Evolutionary conservation across 2,329 filamentous ascomycete genomes (phyloP).

Genomic region (Dryadomyces sulphureus): DNA sequence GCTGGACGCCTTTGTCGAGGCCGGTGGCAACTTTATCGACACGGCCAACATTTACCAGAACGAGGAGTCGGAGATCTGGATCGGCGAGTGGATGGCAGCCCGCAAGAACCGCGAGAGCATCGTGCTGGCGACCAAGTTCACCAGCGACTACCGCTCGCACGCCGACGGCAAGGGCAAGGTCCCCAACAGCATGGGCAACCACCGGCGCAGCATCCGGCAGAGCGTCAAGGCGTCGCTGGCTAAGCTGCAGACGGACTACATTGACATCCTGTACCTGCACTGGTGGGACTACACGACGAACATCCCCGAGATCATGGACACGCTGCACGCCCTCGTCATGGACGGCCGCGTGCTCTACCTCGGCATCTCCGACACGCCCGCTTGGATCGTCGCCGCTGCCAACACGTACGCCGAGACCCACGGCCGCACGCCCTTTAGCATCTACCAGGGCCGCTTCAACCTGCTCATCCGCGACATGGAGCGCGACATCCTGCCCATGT

Average conservation of each 20-base stretch:
- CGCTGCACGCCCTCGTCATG: slow-evolving; percentile 24
- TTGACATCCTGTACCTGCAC: slow-evolving; percentile 30
- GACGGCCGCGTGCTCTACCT: slow-evolving; percentile 27
- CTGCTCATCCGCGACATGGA: slow-evolving; percentile 19
- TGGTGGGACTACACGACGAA: slow-evolving; percentile 28
- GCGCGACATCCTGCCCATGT: slow-evolving; percentile 28
- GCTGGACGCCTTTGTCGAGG: slow-evolving; percentile 13
- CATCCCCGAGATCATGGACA: slow-evolving; percentile 27
- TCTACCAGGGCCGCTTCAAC: slow-evolving; percentile 26
- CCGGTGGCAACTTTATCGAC: slow-evolving; percentile 56
- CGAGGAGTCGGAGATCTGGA: slow-evolving; percentile 39
- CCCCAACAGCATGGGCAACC: slow-evolving; percentile 29
- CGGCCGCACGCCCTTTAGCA: slow-evolving; percentile 21
- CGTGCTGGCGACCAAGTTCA: slow-evolving; percentile 41
- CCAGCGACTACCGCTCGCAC: slow-evolving; percentile 27
- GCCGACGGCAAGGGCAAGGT: slow-evolving; percentile 22
- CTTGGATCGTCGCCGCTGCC: slow-evolving; percentile 23
- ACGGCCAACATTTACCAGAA: slow-evolving; percentile 44
- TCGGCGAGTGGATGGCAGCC: slow-evolving; percentile 40
- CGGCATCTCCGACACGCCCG: slow-evolving; percentile 23
- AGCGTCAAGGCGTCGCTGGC: slow-evolving; percentile 26
- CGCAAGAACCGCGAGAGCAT: slow-evolving; percentile 36
- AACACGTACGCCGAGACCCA: slow-evolving; percentile 22
- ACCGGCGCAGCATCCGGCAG: slow-evolving; percentile 24
- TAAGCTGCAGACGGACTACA: slow-evolving; percentile 29